Conservation (phyloP, 768 basidiomycete species). For the Macrolepiota fuliginosa region DNA sequence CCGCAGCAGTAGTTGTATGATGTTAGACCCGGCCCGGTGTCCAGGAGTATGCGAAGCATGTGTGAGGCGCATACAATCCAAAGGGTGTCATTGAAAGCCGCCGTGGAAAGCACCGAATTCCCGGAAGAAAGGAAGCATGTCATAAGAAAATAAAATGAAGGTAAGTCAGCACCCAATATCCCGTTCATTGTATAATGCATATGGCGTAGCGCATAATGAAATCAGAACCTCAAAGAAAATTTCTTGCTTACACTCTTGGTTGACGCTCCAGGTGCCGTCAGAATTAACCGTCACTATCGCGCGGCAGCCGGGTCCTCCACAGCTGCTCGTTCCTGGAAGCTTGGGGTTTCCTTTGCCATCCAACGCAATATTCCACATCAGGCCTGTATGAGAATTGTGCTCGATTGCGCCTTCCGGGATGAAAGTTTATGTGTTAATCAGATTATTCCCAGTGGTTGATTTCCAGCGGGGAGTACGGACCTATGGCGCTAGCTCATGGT, state of each 20-base stretch:
- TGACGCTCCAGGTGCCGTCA: conserved; percentile 56
- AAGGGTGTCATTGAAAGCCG: neutral
- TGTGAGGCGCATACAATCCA: neutral
- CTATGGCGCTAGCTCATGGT: conserved; percentile 18
- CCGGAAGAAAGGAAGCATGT: neutral
- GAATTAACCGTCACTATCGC: conserved; percentile 62
- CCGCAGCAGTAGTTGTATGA: neutral
- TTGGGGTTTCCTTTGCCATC: conserved; percentile 56
- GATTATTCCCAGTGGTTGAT: neutral
- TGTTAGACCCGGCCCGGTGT: neutral
- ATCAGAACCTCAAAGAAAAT: neutral
- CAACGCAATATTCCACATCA: conserved; percentile 76
- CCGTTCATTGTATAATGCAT: neutral
- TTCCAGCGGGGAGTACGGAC: conserved; percentile 14
- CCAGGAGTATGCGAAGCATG: neutral
- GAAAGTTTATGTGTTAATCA: neutral
- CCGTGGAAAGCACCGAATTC: neutral
- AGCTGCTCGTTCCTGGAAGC: conserved; percentile 58
- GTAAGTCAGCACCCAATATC: neutral
- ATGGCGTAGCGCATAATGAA: neutral
- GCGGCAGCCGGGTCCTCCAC: conserved; percentile 58
- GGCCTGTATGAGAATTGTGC: conserved; percentile 39
- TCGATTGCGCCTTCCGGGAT: conserved; percentile 31
- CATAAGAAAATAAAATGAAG: neutral
- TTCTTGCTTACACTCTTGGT: conserved; percentile 62